A percentile compares a stretch with the other conserved stretches of the same genome.
Evolutionary conservation across 768 basidiomycete genomes (phyloP).

Genomic region (Pleurotus citrinopileatus): DNA sequence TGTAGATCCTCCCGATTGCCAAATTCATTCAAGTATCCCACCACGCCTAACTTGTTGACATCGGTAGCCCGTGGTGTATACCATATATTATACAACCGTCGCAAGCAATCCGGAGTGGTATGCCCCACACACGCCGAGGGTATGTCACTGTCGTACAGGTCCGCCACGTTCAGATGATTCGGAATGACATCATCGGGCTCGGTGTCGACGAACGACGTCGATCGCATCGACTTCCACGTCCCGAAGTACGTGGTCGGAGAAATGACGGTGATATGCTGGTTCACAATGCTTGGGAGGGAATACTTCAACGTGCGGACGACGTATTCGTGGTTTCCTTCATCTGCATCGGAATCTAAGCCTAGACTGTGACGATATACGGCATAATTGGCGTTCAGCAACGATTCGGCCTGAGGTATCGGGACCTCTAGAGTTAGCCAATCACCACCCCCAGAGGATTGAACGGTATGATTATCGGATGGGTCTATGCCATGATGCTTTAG

Average conservation of each 20-base stretch:
- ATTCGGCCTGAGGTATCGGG: constrained; percentile 54
- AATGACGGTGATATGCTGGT: constrained; percentile 61
- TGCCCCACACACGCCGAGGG: constrained; percentile 30
- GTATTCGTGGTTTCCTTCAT: constrained; percentile 15
- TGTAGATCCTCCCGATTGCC: constrained; percentile 42
- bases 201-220: constrained; percentile 26
- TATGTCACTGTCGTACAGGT: constrained; percentile 14
- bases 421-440: constrained; percentile 69
- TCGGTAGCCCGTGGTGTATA: constrained; percentile 28
- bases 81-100: constrained; percentile 34
- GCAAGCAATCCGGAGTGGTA: constrained; percentile 43
- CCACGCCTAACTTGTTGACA: constrained; percentile 39
- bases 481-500: constrained; percentile 52
- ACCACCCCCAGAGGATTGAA: constrained; percentile 51
- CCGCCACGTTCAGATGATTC: constrained; percentile 9
- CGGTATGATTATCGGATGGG: constrained; percentile 32
- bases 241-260: constrained; percentile 72
- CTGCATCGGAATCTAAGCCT: constrained; percentile 24
- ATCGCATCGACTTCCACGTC: constrained; percentile 28
- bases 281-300: constrained; percentile 54
- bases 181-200: constrained; percentile 15
- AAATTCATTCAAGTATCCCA: constrained; percentile 39
- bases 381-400: constrained; percentile 58
- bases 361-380: constrained; percentile 17
- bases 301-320: constrained; percentile 64